A percentile compares a stretch with the other conserved stretches of the same genome.
phyloP scores from a whole-genome alignment of 192 early-diverging fungal species.

The Paraglomus occultum region DNA sequence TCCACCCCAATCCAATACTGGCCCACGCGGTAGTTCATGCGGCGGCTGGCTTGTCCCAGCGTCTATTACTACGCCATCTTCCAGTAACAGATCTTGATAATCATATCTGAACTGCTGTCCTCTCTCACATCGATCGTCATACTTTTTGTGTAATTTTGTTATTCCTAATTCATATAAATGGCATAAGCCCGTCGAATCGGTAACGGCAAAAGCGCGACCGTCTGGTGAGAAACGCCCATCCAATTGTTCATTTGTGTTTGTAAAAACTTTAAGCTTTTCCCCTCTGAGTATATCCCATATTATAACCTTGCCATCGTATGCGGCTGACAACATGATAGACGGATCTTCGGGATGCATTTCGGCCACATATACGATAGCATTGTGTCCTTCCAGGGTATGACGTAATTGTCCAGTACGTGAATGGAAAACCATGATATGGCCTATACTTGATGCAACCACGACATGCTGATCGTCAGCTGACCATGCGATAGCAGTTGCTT shows the following conservation, averaged over 20 bases:
- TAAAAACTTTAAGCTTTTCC: slow-evolving; percentile 37
- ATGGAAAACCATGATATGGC: slow-evolving; percentile 67
- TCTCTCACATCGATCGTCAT: slow-evolving; percentile 47
- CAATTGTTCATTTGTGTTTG: slow-evolving; percentile 45
- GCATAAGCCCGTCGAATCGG: slow-evolving; percentile 66
- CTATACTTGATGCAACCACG: slow-evolving; percentile 66
- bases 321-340: slow-evolving; percentile 71
- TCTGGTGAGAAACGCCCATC: slow-evolving; percentile 76
- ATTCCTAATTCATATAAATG: slow-evolving; percentile 67
- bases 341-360: slow-evolving; percentile 73
- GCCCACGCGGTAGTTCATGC: slow-evolving; percentile 57
- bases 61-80: slow-evolving; percentile 63
- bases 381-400: slow-evolving; percentile 55
- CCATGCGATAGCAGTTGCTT: slow-evolving; percentile 65
- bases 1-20: slow-evolving; percentile 66
- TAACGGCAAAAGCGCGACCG: slow-evolving; percentile 69
- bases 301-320: slow-evolving; percentile 79
- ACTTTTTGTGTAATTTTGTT: slow-evolving; percentile 41
- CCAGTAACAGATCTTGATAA: slow-evolving; percentile 65
- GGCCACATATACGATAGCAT: slow-evolving; percentile 66
- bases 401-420: slow-evolving; percentile 57
- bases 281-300: slow-evolving; percentile 76
- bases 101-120: slow-evolving; percentile 82
- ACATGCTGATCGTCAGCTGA: slow-evolving; percentile 63
- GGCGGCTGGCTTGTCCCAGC: slow-evolving; percentile 73